Evolutionary conservation across 2,329 filamentous ascomycete genomes (phyloP), one percentile per base, ranked within the genome.

Genomic region (Phoma herbarum): DNA sequence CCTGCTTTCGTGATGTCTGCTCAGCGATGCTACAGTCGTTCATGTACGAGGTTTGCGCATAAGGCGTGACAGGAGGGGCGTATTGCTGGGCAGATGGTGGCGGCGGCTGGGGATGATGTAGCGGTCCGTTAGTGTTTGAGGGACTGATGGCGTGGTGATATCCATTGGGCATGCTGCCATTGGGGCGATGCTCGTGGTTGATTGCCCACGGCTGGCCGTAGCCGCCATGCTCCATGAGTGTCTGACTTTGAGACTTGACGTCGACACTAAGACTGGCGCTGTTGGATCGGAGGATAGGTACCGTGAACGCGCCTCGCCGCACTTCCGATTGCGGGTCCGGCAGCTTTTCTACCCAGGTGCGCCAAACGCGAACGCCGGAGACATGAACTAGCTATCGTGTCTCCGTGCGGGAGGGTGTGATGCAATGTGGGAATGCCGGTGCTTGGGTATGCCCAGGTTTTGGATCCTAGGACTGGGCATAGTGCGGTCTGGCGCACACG

Each of bases 201-300:
- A 68, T 60, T 41, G 72, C 65, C 73, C 75, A 75, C 48, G 66
- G 64, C 55, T 62, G 66, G 44, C 70, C 69, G 44, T 70, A 73
- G 42, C 65, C 64, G 54, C 73, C 71, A 69, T 70, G 69, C 64
- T 77, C 75, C 75, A 77, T 77, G 31, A 66, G 59, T 58, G 57
- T 63, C 51, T 60, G 67, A 26, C 26, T 26, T 54, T 72, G 72
- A 48, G 65, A 48, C 62, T 75, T 73, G 48, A 61, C 52, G 64
- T 72, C 71, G 57, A 62, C 52, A 57, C 60, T 68, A 60, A 67
- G 59, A 49, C 68, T 75, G 33, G 69, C 64, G 39, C 69, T 63
- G 20, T 69, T 66, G 56, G 26, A 26, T 26, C 26, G 26, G 26
- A 26, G 26, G 26, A 26, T 26, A 26, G 26, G 26, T 26, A 26